Evolutionary conservation across 306 rosid species (phyloP), one percentile per base, ranked within the genome.

Genomic region (Prunus mira): DNA sequence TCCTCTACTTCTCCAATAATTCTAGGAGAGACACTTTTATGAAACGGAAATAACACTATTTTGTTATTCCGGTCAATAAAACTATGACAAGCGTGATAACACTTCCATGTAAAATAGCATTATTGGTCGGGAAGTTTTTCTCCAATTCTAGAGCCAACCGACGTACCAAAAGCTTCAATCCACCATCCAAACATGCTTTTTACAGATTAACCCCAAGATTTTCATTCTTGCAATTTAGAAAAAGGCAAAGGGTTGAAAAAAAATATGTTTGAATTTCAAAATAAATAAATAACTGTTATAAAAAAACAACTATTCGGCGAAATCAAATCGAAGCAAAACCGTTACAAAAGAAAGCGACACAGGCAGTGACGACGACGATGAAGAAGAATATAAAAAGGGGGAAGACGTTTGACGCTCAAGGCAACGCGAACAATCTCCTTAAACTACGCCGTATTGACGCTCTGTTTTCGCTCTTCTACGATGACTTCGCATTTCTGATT

Each of bases 341-440:
- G 86, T 83, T 75, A 63, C 65, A 68, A 12, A 15, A 28, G 83
- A 69, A 75, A 78, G 81, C 60, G 65, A 74, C 72, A 52, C 24
- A 14, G 9, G 3, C 55, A 76, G 69, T 22, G 67, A 56, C 34
- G 72, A 76, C 13, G 56, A 55, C 0, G 50, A 62, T n/a, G 51
- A 78, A 15, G 58, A 18, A 14, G 14, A 54, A 15, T 67, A 51
- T 72, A 69, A 55, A 79, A 73, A 47, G 47, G 67, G 58, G 14
- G 69, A 71, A 64, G 61, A 55, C 58, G 50, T 72, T 61, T 45
- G 6, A 65, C 52, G 30, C 72, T 7, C 71, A 55, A 69, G 47
- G 45, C 73, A 22, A 56, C 30, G 70, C 73, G 74, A 38, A 73
- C 45, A 34, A 45, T 56, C 71, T 34, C 64, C 82, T 57, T 60